Evolutionary conservation across 176 grass and related monocot species (phyloP).

Genomic region (Otatea glauca): DNA sequence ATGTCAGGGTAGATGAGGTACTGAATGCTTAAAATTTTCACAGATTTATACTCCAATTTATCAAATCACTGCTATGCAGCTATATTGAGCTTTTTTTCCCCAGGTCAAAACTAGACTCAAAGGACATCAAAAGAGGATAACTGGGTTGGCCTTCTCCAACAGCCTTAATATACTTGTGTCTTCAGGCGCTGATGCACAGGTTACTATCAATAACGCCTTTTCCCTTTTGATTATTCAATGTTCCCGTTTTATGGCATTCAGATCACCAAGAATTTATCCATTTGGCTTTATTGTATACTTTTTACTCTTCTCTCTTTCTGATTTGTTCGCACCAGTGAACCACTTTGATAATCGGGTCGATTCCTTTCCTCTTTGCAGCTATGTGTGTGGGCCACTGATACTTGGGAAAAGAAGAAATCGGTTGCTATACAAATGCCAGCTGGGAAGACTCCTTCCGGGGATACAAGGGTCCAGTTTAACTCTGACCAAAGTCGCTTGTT

Average conservation of each 20-base stretch:
- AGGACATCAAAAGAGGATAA: constrained; percentile 96
- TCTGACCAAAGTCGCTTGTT: constrained; percentile 84
- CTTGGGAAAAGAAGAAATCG: constrained; percentile 89
- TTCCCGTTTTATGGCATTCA: neutral
- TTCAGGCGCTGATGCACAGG: constrained; percentile 97
- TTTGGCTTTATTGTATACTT: neutral
- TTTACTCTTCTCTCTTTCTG: neutral
- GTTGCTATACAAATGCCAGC: constrained; percentile 69
- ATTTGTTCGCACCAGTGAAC: neutral
- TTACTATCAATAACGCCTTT: constrained; percentile 43
- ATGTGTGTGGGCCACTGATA: constrained; percentile 80
- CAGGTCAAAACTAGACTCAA: constrained; percentile 93
- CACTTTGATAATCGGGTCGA: neutral
- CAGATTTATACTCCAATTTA: neutral
- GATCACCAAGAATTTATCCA: neutral
- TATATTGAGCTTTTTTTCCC: constrained; percentile 40
- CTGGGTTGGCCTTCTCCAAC: constrained; percentile 87
- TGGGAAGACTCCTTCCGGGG: constrained; percentile 78
- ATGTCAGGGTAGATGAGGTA: constrained; percentile 99
- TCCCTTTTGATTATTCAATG: neutral
- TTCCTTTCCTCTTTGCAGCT: constrained; percentile 63
- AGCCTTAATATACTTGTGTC: constrained; percentile 83
- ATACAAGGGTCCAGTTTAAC: constrained; percentile 92
- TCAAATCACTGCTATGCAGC: constrained; percentile 44
- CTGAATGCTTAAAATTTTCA: neutral